Evolutionary conservation across 345 rosid species (phyloP), one percentile per base, ranked within the genome.

Genomic region (Dipteronia dyeriana): DNA sequence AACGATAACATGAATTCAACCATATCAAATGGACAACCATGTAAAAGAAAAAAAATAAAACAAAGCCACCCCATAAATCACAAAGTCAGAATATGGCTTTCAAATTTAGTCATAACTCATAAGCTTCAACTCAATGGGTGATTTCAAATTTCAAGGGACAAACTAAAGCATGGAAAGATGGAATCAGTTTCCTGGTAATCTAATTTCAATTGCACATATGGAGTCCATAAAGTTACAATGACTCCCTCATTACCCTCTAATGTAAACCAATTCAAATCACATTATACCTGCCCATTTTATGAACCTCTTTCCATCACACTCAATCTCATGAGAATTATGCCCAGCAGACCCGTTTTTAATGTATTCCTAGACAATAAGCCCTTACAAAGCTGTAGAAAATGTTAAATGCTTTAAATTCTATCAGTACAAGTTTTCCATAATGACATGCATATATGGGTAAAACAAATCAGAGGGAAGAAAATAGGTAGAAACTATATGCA

Each of bases 1-100:
- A 54, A 71, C 5, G 25, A 51, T 9, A 34, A 31, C 71, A 70
- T 53, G 70, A 68, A 76, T 65, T 75, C 61, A 34, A 59, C 41
- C 43, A 74, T 14, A 16, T 39, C 2, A 9, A 29, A 64, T n/a
- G 31, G 17, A 26, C 3, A 51, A 26, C 25, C 6, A 49, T 12
- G 70, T 7, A 64, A 49, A 53, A 7, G 29, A 12, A 63, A 16
- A 49, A 10, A 51, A 65, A 29, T 22, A 65, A 29, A 31, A 65
- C 23, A 65, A 51, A 49, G 59, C 34, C 25, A 63, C 9, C 53
- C 14, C 12, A 7, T 11, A 49, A 49, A 49, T 7, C 6, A 0
- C 16, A 2, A 4, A 49, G 14, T 49, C 53, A 49, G 22, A n/a
- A 56, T 19, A 56, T 56, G 22, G 20, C 59, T 19, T 54, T 54